Conservation (phyloP, 305 asterid genomes). For the Fraxinus albicans region DNA sequence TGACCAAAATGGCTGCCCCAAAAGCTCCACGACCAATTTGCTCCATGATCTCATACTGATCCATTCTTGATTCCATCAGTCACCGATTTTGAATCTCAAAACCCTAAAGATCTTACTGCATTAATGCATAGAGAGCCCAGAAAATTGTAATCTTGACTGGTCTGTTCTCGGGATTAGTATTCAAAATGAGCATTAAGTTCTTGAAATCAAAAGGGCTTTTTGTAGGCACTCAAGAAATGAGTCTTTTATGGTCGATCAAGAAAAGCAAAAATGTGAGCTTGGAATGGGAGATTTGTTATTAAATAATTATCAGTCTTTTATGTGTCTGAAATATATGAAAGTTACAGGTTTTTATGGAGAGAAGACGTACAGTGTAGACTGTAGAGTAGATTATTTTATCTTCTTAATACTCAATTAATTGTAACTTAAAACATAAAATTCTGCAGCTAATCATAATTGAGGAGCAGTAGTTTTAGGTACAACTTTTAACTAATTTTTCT, state of each 20-base stretch:
- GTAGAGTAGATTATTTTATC: not conserved
- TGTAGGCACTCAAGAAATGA: conserved; percentile 22
- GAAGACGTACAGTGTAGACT: not conserved
- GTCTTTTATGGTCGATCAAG: conserved; percentile 26
- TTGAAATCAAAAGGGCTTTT: conserved; percentile 22
- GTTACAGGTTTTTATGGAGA: not conserved
- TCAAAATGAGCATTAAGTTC: conserved; percentile 19
- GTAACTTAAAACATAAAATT: conserved; percentile 20
- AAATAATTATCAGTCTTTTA: not conserved
- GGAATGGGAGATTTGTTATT: not conserved
- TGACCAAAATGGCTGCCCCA: conserved; percentile 94
- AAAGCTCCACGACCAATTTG: conserved; percentile 99
- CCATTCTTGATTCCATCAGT: conserved; percentile 85
- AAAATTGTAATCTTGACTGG: conserved; percentile 9
- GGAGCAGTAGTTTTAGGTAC: not conserved
- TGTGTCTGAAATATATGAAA: not conserved
- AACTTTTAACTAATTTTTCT: not conserved
- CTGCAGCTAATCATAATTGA: conserved; percentile 41
- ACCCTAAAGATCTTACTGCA: conserved; percentile 15
- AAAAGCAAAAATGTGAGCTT: conserved; percentile 7
- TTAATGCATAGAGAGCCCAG: conserved; percentile 8
- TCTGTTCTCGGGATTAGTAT: conserved; percentile 19
- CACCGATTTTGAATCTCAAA: conserved; percentile 30
- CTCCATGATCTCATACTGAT: conserved; percentile 98
- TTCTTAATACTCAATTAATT: not conserved